Evolutionary conservation across 1,284 basidiomycete genomes (phyloP).

Genomic region (Ganoderma boninense): DNA sequence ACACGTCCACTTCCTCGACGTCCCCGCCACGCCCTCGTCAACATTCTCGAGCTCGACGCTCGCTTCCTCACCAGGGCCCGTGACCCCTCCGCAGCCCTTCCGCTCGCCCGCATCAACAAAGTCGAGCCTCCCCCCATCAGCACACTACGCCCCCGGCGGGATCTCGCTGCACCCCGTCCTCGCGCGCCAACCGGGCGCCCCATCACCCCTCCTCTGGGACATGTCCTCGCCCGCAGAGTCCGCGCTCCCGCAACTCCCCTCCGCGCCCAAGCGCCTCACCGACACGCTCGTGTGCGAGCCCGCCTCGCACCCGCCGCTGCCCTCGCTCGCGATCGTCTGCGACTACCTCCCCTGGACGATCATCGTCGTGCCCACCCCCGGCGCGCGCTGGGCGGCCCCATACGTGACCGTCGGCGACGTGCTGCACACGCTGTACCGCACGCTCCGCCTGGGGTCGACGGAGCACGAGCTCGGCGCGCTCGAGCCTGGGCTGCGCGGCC

Average conservation of each 20-base stretch:
- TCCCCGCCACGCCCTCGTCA: conserved; percentile 24
- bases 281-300: conserved; percentile 21
- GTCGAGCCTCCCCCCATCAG: background rate
- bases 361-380: conserved; percentile 20
- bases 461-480: conserved; percentile 23
- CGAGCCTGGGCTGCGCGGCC: conserved; percentile 24
- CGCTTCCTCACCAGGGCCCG: conserved; percentile 26
- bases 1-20: conserved; percentile 32
- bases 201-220: conserved; percentile 28
- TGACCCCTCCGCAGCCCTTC: conserved; percentile 19
- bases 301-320: conserved; percentile 24
- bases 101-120: conserved; percentile 14
- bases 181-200: conserved; percentile 12
- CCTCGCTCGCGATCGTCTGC: conserved; percentile 28
- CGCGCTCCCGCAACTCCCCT: conserved; percentile 14
- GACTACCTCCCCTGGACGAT: conserved; percentile 31
- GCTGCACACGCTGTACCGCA: conserved; percentile 32
- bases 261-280: conserved; percentile 12
- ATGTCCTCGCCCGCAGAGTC: conserved; percentile 20
- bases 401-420: conserved; percentile 36
- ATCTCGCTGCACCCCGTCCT: conserved; percentile 26
- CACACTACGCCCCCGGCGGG: conserved; percentile 5
- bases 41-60: conserved; percentile 28
- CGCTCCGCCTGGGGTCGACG: conserved; percentile 27
- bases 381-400: conserved; percentile 26